Conservation (phyloP, 805 yeast genomes). For the Pichia membranifaciens region DNA sequence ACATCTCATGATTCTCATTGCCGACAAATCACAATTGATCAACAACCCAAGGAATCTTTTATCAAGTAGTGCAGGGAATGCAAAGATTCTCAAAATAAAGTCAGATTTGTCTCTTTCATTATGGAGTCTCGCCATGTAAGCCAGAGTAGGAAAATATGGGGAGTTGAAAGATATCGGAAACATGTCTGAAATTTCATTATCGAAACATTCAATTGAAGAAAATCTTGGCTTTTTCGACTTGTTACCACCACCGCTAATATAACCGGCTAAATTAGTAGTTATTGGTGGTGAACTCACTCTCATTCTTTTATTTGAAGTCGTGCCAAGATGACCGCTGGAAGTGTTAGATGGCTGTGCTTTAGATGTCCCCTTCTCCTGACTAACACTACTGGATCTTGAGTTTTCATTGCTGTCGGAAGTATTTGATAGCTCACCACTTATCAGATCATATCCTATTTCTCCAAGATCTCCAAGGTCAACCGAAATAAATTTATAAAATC, state of each 20-base stretch:
- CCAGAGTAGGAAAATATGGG: conserved; percentile 82
- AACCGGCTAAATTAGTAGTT: conserved; percentile 20
- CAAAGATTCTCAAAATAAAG: conserved; percentile 79
- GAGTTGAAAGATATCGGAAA: conserved; percentile 81
- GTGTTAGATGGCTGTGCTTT: neutral
- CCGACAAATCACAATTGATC: conserved; percentile 78
- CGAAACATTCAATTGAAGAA: conserved; percentile 74
- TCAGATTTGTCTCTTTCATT: conserved; percentile 79
- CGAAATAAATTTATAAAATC: conserved; percentile 67
- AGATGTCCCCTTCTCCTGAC: conserved; percentile 5
- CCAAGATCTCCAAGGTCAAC: conserved; percentile 89
- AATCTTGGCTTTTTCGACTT: conserved; percentile 27
- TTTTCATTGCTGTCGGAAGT: conserved; percentile 20
- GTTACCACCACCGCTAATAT: conserved; percentile 10
- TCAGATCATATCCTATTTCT: conserved; percentile 44
- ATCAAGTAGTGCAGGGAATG: conserved; percentile 89
- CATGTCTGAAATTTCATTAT: conserved; percentile 74
- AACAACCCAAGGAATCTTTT: conserved; percentile 69
- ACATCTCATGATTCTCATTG: conserved; percentile 86
- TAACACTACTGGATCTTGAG: conserved; percentile 8
- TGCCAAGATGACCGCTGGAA: too few relatives aligned
- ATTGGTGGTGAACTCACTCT: conserved; percentile 19
- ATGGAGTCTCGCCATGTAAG: conserved; percentile 77
- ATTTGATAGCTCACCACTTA: conserved; percentile 30
- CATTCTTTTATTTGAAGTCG: neutral